phyloP scores from a whole-genome alignment of 1,139 yeast species.

The Magnusiomyces fungicola region DNA sequence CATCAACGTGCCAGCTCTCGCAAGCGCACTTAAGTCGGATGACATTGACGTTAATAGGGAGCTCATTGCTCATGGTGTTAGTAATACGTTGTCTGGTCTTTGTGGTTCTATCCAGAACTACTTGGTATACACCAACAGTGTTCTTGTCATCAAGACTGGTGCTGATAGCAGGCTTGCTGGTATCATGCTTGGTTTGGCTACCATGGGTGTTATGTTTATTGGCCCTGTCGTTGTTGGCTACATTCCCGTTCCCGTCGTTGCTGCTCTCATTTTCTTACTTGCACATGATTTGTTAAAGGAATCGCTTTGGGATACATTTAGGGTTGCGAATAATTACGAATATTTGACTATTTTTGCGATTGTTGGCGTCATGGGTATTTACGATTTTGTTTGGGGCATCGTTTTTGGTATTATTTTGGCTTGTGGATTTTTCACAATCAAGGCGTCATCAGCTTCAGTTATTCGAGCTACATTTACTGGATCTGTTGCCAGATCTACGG shows the following conservation, averaged over 20 bases:
- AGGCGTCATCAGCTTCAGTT: conserved; percentile 79
- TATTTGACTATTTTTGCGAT: conserved; percentile 77
- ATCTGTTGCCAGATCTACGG: conserved; percentile 83
- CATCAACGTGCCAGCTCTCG: conserved; percentile 93
- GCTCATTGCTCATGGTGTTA: conserved; percentile 87
- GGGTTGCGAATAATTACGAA: conserved; percentile 67
- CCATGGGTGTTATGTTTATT: conserved; percentile 68
- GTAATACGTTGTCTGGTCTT: conserved; percentile 80
- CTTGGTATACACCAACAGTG: conserved; percentile 88
- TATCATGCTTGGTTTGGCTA: conserved; percentile 72
- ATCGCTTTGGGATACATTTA: conserved; percentile 77
- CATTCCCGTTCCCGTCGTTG: conserved; percentile 94
- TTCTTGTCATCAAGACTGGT: conserved; percentile 86
- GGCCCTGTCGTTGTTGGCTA: conserved; percentile 93
- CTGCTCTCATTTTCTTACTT: conserved; percentile 77
- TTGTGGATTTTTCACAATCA: conserved; percentile 84
- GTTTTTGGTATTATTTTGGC: conserved; percentile 86
- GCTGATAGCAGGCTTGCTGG: conserved; percentile 90
- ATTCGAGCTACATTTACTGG: conserved; percentile 82
- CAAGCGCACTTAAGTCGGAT: conserved; percentile 80
- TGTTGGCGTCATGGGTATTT: conserved; percentile 88
- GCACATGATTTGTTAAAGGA: conserved; percentile 89
- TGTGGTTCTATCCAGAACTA: conserved; percentile 89
- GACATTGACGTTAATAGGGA: conserved; percentile 83
- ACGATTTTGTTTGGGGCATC: conserved; percentile 91